Base-by-base conservation (phyloP, 225 moss, liverwort and hornwort genomes). In the Physcomitrium patens region DNA sequence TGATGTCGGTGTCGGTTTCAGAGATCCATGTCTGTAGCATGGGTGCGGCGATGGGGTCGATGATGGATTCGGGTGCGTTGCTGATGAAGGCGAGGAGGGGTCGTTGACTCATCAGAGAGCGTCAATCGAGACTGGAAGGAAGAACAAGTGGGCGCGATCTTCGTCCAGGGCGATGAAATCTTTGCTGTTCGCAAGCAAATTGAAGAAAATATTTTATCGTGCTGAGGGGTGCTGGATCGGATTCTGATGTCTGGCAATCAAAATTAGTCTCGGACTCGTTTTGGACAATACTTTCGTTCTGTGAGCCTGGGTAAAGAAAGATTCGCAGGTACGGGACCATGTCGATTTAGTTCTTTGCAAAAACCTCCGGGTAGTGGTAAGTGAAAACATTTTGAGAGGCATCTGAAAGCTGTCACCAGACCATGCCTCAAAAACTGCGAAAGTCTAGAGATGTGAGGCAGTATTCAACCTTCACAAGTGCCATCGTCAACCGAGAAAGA, bases 281-380 rank as follows among this genome's bases (percentile, higher is more conserved):
- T 0, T 78, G 67, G 12, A 37, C 31, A 37, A 37, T 2, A 0
- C 5, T 61, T 56, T 17, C 7, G 64, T 80, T 83, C n/a, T 10
- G 16, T 0, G 77, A 70, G 28, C 71, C 79, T 7, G 94, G 89
- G 77, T 94, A 94, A 0, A 90, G 26, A 47, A 75, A 92, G 13
- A 94, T 77, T 77, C 79, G 86, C 67, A 94, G 74, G 59, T 81
- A 86, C 44, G 81, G 69, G 0, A 24, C 44, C 94, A 94, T 94
- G 55, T 94, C 92, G 27, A 68, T 77, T 65, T 92, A 94, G 55
- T 89, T 84, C 17, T 92, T 71, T 1, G 64, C 71, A 15, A 94
- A 91, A 3, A 91, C 77, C 7, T 84, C 55, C 16, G 86, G 80
- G 7, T 83, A 78, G 76, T 92, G 94, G 65, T 92, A 24, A 24